phyloP scores from a whole-genome alignment of 2,329 filamentous ascomycete species.

The Colletotrichum liaoningense region DNA sequence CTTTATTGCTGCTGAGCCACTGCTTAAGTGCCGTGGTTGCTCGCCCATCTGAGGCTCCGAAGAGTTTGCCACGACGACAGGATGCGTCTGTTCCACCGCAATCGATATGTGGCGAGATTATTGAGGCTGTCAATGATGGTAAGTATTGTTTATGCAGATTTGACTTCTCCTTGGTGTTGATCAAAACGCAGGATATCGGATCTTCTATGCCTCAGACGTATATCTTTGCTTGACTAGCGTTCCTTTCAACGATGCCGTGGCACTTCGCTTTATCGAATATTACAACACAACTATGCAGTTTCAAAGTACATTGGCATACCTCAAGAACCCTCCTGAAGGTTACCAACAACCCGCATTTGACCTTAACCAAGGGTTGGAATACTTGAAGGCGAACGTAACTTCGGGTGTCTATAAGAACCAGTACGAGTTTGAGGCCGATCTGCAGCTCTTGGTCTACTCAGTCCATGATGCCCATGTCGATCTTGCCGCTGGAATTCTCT shows the following conservation, averaged over 20 bases:
- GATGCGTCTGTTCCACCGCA: neutral
- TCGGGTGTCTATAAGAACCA: constrained; percentile 17
- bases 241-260: constrained; percentile 17
- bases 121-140: constrained; percentile 20
- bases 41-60: neutral
- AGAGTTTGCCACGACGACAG: constrained; percentile 3
- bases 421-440: constrained; percentile 18
- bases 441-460: constrained; percentile 24
- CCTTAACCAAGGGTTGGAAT: neutral
- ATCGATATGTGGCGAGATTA: constrained; percentile 16
- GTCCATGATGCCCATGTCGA: constrained; percentile 23
- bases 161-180: too few species aligned
- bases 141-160: neutral
- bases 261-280: constrained; percentile 28
- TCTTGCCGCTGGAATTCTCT: constrained; percentile 14
- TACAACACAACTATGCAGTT: constrained; percentile 33
- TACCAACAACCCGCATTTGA: constrained; percentile 28
- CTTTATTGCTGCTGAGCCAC: neutral
- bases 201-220: constrained; percentile 12
- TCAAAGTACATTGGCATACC: constrained; percentile 17
- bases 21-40: neutral
- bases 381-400: constrained; percentile 14
- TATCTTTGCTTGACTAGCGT: constrained; percentile 23
- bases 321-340: constrained; percentile 20
- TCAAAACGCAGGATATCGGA: neutral